Evolutionary conservation across 208 protist genomes (phyloP), one percentile per base, ranked within the genome.

Genomic region (Wallacemonas rigidus): DNA sequence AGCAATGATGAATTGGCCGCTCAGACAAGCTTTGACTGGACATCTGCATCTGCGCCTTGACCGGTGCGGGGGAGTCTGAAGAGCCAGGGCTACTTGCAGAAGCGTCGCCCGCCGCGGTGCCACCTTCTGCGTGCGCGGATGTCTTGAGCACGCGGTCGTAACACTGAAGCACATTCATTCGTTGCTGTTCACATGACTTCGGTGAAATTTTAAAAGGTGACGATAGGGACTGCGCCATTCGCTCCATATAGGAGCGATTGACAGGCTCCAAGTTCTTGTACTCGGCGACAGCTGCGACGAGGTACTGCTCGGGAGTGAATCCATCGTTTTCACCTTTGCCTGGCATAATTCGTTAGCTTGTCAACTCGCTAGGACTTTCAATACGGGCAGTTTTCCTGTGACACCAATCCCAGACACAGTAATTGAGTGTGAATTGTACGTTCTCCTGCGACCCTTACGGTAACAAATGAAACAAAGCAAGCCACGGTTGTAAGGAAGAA

Each of bases 161-260:
- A 68, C 89, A 95, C 45, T 79, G 77, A 14, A 95, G 41, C 9
- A 92, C 80, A 1, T 76, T 76, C 44, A 75, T 60, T 3, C 87
- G 81, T 7, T 62, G 67, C 1, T 72, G 51, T 50, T 95, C 91
- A 54, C 91, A 95, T 12, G 82, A 76, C 54, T 89, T 95, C 3
- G 79, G 51, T 11, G 86, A 71, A 26, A 92, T 76, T 55, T 88
- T 86, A 67, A 95, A 93, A 4, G 88, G 84, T 4, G 91, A 95
- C n/a, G 78, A 73, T 36, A 93, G 71, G 5, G 85, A 69, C 61
- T 73, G 56, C 55, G 86, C 83, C 70, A 95, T 87, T 11, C 76
- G 79, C 65, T 92, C 82, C 17, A 90, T 69, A 65, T 79, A 77
- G 12, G 41, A 71, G 74, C 92, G 86, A 48, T 82, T 91, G n/a